Conservation (phyloP, 1,284 basidiomycete species). For the Leccinum subspadiceum region DNA sequence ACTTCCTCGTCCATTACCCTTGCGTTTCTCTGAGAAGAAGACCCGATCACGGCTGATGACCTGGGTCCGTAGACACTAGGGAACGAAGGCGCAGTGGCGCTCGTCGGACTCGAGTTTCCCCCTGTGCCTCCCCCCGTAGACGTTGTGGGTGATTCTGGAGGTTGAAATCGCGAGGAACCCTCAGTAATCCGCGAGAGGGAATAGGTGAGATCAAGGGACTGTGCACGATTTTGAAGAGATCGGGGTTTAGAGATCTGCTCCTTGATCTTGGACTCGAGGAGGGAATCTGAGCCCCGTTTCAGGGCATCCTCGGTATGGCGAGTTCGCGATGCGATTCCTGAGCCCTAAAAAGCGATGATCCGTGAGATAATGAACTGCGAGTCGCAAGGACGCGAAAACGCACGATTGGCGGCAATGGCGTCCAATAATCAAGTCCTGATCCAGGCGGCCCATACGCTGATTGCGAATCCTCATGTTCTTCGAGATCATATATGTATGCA, state of each 20-base stretch:
- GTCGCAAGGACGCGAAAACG: slow-evolving; percentile 30
- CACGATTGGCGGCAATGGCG: slow-evolving; percentile 74
- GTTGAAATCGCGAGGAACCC: slow-evolving; percentile 54
- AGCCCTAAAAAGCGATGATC: slow-evolving; percentile 43
- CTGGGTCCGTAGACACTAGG: slow-evolving; percentile 77
- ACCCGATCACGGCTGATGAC: slow-evolving; percentile 46
- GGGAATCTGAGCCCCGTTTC: slow-evolving; percentile 85
- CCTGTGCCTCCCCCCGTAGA: slow-evolving; percentile 65
- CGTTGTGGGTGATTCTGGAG: slow-evolving; percentile 74
- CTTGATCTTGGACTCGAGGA: slow-evolving; percentile 83
- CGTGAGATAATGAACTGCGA: slow-evolving; percentile 23
- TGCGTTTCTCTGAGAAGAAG: slow-evolving; percentile 45
- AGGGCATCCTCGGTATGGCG: slow-evolving; percentile 70
- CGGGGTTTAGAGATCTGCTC: slow-evolving; percentile 74
- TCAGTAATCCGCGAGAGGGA: slow-evolving; percentile 77
- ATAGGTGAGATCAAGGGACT: slow-evolving; percentile 77
- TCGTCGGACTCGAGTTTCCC: slow-evolving; percentile 70
- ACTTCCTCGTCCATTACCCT: slow-evolving; percentile 57
- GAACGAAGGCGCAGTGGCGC: slow-evolving; percentile 73
- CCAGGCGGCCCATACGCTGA: slow-evolving; percentile 50
- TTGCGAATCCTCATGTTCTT: slow-evolving; percentile 65
- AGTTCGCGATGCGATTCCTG: slow-evolving; percentile 61
- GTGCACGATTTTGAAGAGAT: slow-evolving; percentile 74
- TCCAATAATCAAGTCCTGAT: slow-evolving; percentile 62
- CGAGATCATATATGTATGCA: slow-evolving; percentile 72